A percentile compares a stretch with the other conserved stretches of the same genome.
Evolutionary conservation across 1,139 yeast genomes (phyloP).

Genomic region (Diutina catenulata): DNA sequence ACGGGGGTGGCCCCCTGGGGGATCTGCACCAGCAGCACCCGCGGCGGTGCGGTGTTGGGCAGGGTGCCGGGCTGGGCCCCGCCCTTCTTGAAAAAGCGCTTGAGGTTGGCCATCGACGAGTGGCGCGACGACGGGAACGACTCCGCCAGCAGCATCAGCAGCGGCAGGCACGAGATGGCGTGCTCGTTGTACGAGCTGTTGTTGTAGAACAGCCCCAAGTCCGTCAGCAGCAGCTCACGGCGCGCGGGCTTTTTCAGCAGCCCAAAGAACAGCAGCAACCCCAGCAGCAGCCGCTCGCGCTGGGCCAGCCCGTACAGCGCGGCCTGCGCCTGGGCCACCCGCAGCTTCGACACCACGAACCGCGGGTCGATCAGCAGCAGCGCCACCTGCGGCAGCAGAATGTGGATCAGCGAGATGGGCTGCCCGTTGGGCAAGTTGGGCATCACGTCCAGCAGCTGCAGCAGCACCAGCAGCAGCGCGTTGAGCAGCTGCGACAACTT

Average conservation of each 20-base stretch:
- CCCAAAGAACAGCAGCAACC: slow-evolving; percentile 35
- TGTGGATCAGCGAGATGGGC: slow-evolving; percentile 47
- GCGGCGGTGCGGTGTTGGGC: slow-evolving; percentile 12
- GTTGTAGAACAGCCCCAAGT: slow-evolving; percentile 35
- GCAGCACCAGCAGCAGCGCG: background rate
- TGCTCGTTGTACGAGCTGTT: slow-evolving; percentile 17
- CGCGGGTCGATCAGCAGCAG: slow-evolving; percentile 53
- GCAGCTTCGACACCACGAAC: slow-evolving; percentile 61
- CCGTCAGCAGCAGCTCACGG: slow-evolving; percentile 22
- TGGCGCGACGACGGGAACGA: slow-evolving; percentile 29
- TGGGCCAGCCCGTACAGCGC: background rate
- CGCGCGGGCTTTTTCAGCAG: slow-evolving; percentile 22
- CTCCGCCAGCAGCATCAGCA: slow-evolving; percentile 27
- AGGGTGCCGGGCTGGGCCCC: slow-evolving; percentile 18
- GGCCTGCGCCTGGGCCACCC: slow-evolving; percentile 48
- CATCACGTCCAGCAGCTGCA: background rate
- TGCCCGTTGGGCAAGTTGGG: slow-evolving; percentile 43
- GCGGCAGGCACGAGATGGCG: slow-evolving; percentile 23
- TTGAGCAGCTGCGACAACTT: slow-evolving; percentile 1
- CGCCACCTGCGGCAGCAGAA: slow-evolving; percentile 56
- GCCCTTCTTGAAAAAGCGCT: slow-evolving; percentile 43
- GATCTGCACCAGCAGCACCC: slow-evolving; percentile 1
- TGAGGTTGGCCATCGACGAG: slow-evolving; percentile 66
- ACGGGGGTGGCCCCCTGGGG: background rate
- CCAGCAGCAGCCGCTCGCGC: slow-evolving; percentile 9